Percentiles rank a stretch among this genome's conserved stretches.
These are phyloP conservation scores for Tetraselmis chui DNA, from an alignment of 139 green algal species.

Conservation along the genomic window DNA sequence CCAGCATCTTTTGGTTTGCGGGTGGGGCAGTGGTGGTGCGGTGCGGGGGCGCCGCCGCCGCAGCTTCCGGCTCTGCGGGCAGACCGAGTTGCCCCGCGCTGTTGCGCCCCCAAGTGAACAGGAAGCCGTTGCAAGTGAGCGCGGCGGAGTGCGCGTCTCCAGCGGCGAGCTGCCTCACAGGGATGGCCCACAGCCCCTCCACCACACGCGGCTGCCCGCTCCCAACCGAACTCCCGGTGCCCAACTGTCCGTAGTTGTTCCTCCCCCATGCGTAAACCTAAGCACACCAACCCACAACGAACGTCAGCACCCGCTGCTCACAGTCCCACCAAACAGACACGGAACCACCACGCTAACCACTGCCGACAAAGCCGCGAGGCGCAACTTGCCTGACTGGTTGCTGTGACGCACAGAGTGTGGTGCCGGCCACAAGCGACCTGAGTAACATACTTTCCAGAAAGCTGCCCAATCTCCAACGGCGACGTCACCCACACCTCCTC, in stretches of 20 bases:
- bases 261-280: conserved; percentile 75
- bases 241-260: conserved; percentile 71
- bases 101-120: conserved; percentile 86
- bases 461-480: conserved; percentile 16
- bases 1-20: background rate
- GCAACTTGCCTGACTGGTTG: conserved; percentile 44
- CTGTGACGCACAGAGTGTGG: conserved; percentile 79
- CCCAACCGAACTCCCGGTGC: conserved; percentile 53
- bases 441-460: background rate
- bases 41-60: background rate
- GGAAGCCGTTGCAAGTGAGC: conserved; percentile 69
- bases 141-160: conserved; percentile 70
- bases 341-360: background rate
- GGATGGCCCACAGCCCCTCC: conserved; percentile 72
- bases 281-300: background rate
- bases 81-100: conserved; percentile 77
- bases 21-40: background rate
- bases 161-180: conserved; percentile 66
- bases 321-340: background rate
- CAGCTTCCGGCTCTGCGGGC: conserved; percentile 44
- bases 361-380: background rate
- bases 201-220: conserved; percentile 50
- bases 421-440: conserved; percentile 63
- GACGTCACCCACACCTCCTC: conserved; percentile 56
- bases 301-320: background rate